Evolutionary conservation across 768 basidiomycete species (phyloP).

Genomic region (Hygrocybe punicea): DNA sequence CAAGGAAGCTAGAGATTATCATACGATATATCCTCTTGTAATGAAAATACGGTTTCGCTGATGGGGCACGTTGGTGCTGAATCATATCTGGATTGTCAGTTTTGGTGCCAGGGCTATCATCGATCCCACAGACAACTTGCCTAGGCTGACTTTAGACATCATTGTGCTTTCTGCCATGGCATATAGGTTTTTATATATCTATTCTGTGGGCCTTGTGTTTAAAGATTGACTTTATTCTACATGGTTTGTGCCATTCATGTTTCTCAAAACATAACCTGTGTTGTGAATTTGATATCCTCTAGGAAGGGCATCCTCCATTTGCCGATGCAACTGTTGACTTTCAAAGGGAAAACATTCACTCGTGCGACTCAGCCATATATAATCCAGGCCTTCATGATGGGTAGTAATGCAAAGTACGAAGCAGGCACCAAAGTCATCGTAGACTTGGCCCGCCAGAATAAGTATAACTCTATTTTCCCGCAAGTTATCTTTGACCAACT

Average conservation of each 20-base stretch:
- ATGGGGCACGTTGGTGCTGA: no score
- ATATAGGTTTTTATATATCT: conserved; percentile 22
- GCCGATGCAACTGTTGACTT: conserved; percentile 41
- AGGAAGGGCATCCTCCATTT: conserved; percentile 39
- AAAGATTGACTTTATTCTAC: conserved; percentile 48
- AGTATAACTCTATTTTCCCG: conserved; percentile 8
- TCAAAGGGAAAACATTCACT: conserved; percentile 35
- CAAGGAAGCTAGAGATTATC: no score
- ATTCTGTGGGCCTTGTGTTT: conserved; percentile 1
- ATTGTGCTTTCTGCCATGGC: conserved; percentile 45
- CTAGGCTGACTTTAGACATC: conserved; percentile 47
- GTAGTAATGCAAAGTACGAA: conserved; percentile 38
- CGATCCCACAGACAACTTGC: conserved; percentile 46
- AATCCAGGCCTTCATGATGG: conserved; percentile 34
- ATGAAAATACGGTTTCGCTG: no score
- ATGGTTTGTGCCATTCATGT: conserved; percentile 20
- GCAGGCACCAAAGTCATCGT: conserved; percentile 41
- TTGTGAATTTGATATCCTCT: not conserved
- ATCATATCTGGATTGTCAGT: conserved; percentile 16
- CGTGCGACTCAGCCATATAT: conserved; percentile 37
- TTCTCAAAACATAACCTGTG: not conserved
- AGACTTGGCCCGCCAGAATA: conserved; percentile 41
- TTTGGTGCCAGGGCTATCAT: conserved; percentile 43
- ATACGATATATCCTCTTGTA: no score
- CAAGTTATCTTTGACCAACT: not conserved